Percentiles rank a stretch among this genome's conserved stretches.
phyloP scores from a whole-genome alignment of 495 filamentous ascomycete genomes.

The Penicillium alfredii region DNA sequence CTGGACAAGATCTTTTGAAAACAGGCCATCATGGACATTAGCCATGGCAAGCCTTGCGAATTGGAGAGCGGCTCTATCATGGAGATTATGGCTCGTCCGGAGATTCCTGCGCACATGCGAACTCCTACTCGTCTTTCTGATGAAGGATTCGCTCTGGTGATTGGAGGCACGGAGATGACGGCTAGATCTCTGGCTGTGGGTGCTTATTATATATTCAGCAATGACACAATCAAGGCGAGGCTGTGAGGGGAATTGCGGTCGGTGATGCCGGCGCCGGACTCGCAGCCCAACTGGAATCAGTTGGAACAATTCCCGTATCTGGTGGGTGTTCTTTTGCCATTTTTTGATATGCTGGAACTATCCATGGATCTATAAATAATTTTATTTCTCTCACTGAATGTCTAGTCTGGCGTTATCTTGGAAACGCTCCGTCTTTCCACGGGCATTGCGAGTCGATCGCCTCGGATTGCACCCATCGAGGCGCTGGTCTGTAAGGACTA shows the following conservation, averaged over 20 bases:
- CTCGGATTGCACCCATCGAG: slow-evolving; percentile 37
- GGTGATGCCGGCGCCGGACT: slow-evolving; percentile 25
- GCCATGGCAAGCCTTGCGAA: slow-evolving; percentile 2
- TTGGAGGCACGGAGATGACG: slow-evolving; percentile 42
- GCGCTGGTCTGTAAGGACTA: slow-evolving; percentile 37
- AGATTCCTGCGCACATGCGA: slow-evolving; percentile 14
- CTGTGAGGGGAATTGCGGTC: slow-evolving; percentile 29
- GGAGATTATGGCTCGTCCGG: slow-evolving; percentile 4
- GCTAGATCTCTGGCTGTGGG: slow-evolving; percentile 13
- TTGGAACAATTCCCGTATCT: slow-evolving; percentile 51
- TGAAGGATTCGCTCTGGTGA: slow-evolving; percentile 35
- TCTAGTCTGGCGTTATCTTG: slow-evolving; percentile 34
- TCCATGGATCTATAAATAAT: no score
- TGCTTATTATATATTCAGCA: slow-evolving; percentile 11
- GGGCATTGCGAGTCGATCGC: slow-evolving; percentile 32
- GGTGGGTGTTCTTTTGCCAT: slow-evolving; percentile 7
- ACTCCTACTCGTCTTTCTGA: slow-evolving; percentile 25
- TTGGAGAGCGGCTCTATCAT: slow-evolving; percentile 4
- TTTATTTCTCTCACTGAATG: no score
- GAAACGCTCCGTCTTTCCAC: slow-evolving; percentile 44
- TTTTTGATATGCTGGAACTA: slow-evolving; percentile 1
- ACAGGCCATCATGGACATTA: slow-evolving; percentile 10
- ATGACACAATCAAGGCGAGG: slow-evolving; percentile 6
- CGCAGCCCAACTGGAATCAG: slow-evolving; percentile 27
- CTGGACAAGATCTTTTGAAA: slow-evolving; percentile 27